These are phyloP conservation scores for Cyclotella cryptica DNA, from an alignment of 108 stramenopile species.

Conservation along the genomic window DNA sequence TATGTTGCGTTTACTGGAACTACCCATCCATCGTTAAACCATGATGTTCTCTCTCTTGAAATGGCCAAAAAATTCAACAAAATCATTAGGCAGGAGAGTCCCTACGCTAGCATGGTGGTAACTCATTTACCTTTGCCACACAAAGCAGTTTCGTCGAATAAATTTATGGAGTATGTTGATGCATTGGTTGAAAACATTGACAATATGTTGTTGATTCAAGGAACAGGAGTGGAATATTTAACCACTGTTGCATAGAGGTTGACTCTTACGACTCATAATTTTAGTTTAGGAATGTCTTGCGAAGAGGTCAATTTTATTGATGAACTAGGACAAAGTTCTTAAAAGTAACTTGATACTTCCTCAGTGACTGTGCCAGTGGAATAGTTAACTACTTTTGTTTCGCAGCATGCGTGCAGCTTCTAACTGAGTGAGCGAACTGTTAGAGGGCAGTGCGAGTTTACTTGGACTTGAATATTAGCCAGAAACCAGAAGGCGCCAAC, in stretches of 20 bases:
- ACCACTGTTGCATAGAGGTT: slow-evolving; percentile 75
- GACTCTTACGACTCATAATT: too few relatives aligned
- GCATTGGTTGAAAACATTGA: slow-evolving; percentile 55
- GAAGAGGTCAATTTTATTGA: too few relatives aligned
- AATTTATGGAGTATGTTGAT: slow-evolving; percentile 67
- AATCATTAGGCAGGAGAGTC: slow-evolving; percentile 54
- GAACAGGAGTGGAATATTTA: slow-evolving; percentile 72
- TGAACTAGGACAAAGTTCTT: too few relatives aligned
- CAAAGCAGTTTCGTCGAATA: slow-evolving; percentile 36
- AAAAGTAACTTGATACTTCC: too few relatives aligned
- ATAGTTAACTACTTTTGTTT: too few relatives aligned
- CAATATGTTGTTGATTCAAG: slow-evolving; percentile 69
- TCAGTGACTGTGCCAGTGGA: too few relatives aligned
- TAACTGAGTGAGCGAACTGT: too few relatives aligned
- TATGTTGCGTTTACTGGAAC: slow-evolving; percentile 16
- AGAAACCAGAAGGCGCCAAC: too few relatives aligned
- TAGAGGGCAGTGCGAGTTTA: too few relatives aligned
- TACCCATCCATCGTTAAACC: not conserved
- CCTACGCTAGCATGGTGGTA: slow-evolving; percentile 63
- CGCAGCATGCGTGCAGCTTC: too few relatives aligned
- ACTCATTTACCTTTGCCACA: slow-evolving; percentile 72
- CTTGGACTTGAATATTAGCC: too few relatives aligned
- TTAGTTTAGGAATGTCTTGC: too few relatives aligned
- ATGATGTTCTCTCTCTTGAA: slow-evolving; percentile 14
- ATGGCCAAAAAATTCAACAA: slow-evolving; percentile 62